Base-by-base conservation (phyloP, 2,329 filamentous ascomycete species). In the Akanthomyces dipterigenus region DNA sequence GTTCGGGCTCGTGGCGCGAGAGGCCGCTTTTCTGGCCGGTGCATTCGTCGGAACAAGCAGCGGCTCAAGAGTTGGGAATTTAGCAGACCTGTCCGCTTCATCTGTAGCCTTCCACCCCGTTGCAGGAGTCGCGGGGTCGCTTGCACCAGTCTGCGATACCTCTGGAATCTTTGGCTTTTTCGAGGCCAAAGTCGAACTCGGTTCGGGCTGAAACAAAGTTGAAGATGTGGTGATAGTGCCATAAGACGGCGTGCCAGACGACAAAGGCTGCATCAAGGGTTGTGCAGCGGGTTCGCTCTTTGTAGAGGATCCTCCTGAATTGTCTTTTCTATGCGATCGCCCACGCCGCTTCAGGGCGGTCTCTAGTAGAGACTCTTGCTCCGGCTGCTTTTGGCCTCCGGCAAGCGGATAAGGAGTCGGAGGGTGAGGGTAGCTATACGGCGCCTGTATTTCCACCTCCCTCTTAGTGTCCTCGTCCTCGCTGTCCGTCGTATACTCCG, bases 391-490 rank as follows among this genome's bases (percentile, higher is more conserved):
- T 9, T 9, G 22, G 20, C n/a, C 54, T 22, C 14, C n/a, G 18
- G 38, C 16, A 22, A 56, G 45, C 11, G 60, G 53, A 28, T 51
- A 62, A 18, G 53, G 60, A 3, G 53, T 57, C 12, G 60, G 53
- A 5, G 54, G 53, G 38, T 62, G 60, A 18, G 60, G 54, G 8
- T 49, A 55, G 34, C 45, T 28, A n/a, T 56, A 51, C 1, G 60
- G 54, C 2, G 46, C 66, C n/a, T 40, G 49, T 62, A 67, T 67
- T 26, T 72, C 71, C 26, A 70, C 71, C 36, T 72, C 71, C 6
- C 70, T 67, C 22, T 69, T 67, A 9, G 69, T 66, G 2, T 64
- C 66, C n/a, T 71, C 70, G 14, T 67, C 67, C n/a, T 76, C 73
- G 8, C 67, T 67, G 40, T 72, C 72, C 1, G 67, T 69, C 12